These are phyloP conservation scores for Globisporangium ultimum DNA, from an alignment of 352 stramenopile species.

Conservation along the genomic window DNA sequence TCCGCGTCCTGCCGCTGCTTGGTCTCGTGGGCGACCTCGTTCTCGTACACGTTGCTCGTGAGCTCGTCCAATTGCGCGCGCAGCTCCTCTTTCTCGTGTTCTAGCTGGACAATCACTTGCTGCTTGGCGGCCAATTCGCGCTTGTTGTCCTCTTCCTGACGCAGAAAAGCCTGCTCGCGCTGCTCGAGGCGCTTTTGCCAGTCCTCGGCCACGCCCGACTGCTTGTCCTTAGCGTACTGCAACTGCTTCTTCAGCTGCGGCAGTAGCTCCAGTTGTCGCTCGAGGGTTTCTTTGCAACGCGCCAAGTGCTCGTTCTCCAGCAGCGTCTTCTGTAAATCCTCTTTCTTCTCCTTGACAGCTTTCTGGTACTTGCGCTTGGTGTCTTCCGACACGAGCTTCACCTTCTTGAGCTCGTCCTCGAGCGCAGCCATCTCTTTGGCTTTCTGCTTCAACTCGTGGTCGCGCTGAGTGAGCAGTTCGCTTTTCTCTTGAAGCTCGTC, in stretches of 20 bases:
- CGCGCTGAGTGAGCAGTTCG: constrained; percentile 13
- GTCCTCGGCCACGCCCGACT: constrained; percentile 25
- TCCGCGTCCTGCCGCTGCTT: constrained; percentile 20
- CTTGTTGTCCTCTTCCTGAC: constrained; percentile 49
- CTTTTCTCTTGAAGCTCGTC: constrained; percentile 23
- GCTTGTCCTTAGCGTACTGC: constrained; percentile 44
- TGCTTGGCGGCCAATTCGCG: constrained; percentile 24
- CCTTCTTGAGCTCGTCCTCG: constrained; percentile 37
- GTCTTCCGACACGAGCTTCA: constrained; percentile 17
- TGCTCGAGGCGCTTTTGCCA: constrained; percentile 31
- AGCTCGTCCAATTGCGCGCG: constrained; percentile 23
- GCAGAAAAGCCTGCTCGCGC: constrained; percentile 50
- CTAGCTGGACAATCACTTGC: constrained; percentile 20
- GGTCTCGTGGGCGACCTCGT: constrained; percentile 17
- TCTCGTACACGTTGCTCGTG: constrained; percentile 16
- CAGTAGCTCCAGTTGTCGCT: constrained; percentile 42
- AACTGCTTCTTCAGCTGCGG: constrained; percentile 50
- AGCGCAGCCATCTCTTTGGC: constrained; percentile 16
- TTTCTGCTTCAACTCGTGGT: constrained; percentile 21
- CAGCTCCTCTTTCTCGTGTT: constrained; percentile 25
- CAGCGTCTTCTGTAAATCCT: constrained; percentile 41
- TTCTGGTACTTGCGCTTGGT: constrained; percentile 38
- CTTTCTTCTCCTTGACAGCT: constrained; percentile 49
- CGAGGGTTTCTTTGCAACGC: constrained; percentile 23
- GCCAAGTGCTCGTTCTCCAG: constrained; percentile 44